Evolutionary conservation across 257 asterid genomes (phyloP).

Genomic region (Fraxinus excelsior): DNA sequence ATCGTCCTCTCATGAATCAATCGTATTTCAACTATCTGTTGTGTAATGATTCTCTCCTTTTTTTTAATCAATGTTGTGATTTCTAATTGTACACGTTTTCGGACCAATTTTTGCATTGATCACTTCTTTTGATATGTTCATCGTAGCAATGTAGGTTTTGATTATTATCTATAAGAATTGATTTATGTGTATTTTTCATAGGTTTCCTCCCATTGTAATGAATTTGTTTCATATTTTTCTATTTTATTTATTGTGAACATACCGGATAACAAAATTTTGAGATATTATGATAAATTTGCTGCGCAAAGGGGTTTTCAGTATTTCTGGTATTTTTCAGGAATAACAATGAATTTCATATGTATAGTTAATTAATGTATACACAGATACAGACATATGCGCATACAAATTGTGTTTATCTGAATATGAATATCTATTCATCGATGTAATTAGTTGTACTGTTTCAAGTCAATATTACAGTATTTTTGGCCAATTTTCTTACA

Average conservation of each 20-base stretch:
- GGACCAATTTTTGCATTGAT: background rate
- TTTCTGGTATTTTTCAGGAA: background rate
- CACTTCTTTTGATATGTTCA: constrained; percentile 2
- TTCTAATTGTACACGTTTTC: background rate
- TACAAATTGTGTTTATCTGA: background rate
- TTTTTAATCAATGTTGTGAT: background rate
- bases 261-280: background rate
- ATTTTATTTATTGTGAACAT: background rate
- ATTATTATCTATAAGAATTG: constrained; percentile 6
- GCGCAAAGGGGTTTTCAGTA: background rate
- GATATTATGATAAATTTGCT: background rate
- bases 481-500: background rate
- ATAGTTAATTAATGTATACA: background rate
- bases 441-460: background rate
- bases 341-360: background rate
- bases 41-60: constrained; percentile 12
- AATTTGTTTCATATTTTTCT: background rate
- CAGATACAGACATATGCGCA: background rate
- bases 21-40: constrained; percentile 20
- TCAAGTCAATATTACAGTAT: too few relatives aligned
- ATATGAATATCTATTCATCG: background rate
- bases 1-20: constrained; percentile 24
- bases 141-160: background rate
- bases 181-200: background rate
- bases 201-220: background rate